Conservation (phyloP, 2,329 filamentous ascomycete species). For the Iodosphaeria phyllophila region DNA sequence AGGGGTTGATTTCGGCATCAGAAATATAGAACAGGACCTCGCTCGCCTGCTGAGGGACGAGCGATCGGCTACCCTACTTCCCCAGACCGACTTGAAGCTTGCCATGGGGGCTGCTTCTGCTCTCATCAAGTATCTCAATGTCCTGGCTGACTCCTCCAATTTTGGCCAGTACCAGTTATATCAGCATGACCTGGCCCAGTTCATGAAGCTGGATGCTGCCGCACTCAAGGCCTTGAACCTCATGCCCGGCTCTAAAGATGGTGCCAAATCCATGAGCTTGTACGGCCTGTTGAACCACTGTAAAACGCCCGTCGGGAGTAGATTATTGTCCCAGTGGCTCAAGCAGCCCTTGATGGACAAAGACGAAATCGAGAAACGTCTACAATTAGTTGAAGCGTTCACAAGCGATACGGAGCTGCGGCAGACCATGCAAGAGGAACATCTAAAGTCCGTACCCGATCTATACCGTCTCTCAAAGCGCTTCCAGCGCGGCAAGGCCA, state of each 20-base stretch:
- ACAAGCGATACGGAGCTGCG: conserved; percentile 80
- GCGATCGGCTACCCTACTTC: conserved; percentile 53
- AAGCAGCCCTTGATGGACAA: conserved; percentile 94
- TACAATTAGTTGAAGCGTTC: conserved; percentile 90
- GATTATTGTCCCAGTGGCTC: conserved; percentile 84
- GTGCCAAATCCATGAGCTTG: conserved; percentile 92
- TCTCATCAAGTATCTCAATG: conserved; percentile 82
- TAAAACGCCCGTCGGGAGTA: conserved; percentile 85
- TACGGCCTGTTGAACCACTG: conserved; percentile 92
- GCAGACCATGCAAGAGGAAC: conserved; percentile 93
- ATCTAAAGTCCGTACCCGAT: conserved; percentile 82
- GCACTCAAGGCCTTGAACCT: conserved; percentile 87
- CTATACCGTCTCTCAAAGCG: conserved; percentile 86
- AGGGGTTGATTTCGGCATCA: conserved; percentile 59
- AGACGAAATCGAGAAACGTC: conserved; percentile 72
- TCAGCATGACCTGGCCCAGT: conserved; percentile 90
- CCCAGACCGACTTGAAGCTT: conserved; percentile 81
- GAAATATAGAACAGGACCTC: conserved; percentile 91
- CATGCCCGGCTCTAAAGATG: conserved; percentile 89
- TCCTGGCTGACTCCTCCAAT: conserved; percentile 81
- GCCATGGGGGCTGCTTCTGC: conserved; percentile 92
- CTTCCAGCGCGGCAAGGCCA: conserved; percentile 82
- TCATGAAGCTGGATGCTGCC: conserved; percentile 95
- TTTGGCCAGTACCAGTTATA: conserved; percentile 96
- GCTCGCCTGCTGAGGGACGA: conserved; percentile 78